A percentile compares a stretch with the other conserved stretches of the same genome.
These are phyloP conservation scores for Ilyonectria destructans DNA, from an alignment of 2,329 filamentous ascomycete genomes.

Conservation along the genomic window DNA sequence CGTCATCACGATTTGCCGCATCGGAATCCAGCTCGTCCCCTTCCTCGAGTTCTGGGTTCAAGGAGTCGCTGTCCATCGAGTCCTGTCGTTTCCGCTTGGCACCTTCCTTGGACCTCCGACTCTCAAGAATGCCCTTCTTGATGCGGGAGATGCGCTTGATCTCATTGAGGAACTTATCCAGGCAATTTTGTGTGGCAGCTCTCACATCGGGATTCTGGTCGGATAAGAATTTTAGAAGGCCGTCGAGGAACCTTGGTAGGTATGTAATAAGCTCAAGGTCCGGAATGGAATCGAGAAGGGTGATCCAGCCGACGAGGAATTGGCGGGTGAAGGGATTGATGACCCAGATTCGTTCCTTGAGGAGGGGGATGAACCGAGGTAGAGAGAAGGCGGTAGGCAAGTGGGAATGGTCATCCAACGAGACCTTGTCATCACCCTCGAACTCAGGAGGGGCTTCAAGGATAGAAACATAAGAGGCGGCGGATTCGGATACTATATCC, in stretches of 20 bases:
- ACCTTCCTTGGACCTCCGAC: slow-evolving; percentile 79
- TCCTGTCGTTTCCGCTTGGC: slow-evolving; percentile 79
- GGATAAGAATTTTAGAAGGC: slow-evolving; percentile 91
- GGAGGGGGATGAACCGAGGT: slow-evolving; percentile 89
- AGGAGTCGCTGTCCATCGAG: slow-evolving; percentile 78
- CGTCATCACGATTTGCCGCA: slow-evolving; percentile 70
- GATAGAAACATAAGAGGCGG: slow-evolving; percentile 93
- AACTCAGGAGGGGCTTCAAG: slow-evolving; percentile 73
- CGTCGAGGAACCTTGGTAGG: slow-evolving; percentile 91
- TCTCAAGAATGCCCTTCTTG: slow-evolving; percentile 93
- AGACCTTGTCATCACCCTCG: slow-evolving; percentile 63
- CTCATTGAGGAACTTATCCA: slow-evolving; percentile 92
- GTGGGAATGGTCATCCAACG: slow-evolving; percentile 63
- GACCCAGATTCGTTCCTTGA: slow-evolving; percentile 95
- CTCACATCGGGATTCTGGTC: slow-evolving; percentile 96
- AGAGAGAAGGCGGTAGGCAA: slow-evolving; percentile 93
- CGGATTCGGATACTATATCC: slow-evolving; percentile 95
- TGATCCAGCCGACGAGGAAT: slow-evolving; percentile 97
- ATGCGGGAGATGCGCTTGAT: slow-evolving; percentile 95
- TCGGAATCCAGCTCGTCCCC: slow-evolving; percentile 74
- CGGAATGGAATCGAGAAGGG: slow-evolving; percentile 93
- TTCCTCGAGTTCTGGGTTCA: slow-evolving; percentile 71
- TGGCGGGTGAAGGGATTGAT: slow-evolving; percentile 95
- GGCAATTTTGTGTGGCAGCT: slow-evolving; percentile 87
- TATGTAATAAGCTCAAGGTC: slow-evolving; percentile 96